phyloP scores from a whole-genome alignment of 805 yeast species.

The Kuraishia cidri region DNA sequence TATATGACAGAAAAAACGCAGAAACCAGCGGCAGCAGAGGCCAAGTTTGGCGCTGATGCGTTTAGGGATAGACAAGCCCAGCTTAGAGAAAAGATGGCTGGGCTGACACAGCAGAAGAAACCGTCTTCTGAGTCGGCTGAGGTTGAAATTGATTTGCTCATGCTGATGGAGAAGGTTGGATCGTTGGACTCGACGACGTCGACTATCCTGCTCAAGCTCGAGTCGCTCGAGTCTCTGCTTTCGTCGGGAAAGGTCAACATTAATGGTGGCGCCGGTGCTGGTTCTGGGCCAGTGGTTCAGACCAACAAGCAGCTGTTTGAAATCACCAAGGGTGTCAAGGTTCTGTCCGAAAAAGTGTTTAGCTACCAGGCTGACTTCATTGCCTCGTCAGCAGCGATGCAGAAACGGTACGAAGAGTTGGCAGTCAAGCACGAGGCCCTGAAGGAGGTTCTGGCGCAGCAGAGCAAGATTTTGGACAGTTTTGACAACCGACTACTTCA shows the following conservation, averaged over 20 bases:
- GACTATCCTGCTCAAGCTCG: not conserved
- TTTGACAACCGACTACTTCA: not conserved
- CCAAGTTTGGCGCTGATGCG: too few species aligned
- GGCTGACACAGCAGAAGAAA: not conserved
- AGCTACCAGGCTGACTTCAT: not conserved
- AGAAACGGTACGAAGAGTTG: too few species aligned
- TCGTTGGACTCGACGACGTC: not conserved
- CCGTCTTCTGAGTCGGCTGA: not conserved
- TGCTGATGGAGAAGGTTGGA: not conserved
- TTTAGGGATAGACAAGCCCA: not conserved
- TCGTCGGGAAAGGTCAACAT: not conserved
- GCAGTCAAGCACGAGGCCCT: too few species aligned
- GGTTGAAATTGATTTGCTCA: not conserved
- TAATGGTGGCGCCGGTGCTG: too few species aligned
- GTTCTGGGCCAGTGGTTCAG: too few species aligned
- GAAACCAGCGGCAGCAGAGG: too few species aligned
- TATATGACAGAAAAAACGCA: constrained; percentile 10
- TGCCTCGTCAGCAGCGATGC: too few species aligned
- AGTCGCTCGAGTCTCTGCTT: not conserved
- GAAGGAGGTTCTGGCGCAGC: not conserved
- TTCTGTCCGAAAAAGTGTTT: constrained; percentile 4
- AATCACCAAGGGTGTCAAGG: constrained; percentile 9
- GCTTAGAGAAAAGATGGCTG: not conserved
- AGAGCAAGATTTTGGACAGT: not conserved
- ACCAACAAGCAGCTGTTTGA: constrained; percentile 12